These are phyloP conservation scores for Ormosia emarginata DNA, from an alignment of 306 rosid species.

Conservation along the genomic window DNA sequence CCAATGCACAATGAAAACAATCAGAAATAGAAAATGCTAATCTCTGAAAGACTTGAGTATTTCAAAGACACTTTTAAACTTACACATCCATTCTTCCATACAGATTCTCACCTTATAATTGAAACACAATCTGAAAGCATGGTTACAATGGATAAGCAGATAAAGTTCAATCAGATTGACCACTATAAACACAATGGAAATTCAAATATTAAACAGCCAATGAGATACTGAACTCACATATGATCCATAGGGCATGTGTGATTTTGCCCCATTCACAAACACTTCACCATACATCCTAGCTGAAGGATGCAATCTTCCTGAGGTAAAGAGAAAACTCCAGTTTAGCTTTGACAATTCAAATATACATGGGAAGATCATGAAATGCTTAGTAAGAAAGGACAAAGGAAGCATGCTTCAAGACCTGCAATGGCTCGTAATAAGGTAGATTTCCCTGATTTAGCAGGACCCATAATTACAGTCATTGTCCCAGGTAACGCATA, in stretches of 20 bases:
- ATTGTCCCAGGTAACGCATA: constrained; percentile 95
- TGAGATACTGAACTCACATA: constrained; percentile 60
- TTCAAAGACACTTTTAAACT: neutral
- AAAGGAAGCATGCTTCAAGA: constrained; percentile 29
- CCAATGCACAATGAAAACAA: neutral
- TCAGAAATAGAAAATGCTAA: neutral
- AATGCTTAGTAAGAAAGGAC: constrained; percentile 16
- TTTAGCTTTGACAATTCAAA: constrained; percentile 29
- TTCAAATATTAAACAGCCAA: constrained; percentile 2
- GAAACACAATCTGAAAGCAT: constrained; percentile 7
- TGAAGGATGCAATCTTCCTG: constrained; percentile 86
- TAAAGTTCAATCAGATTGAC: neutral
- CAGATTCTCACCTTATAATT: neutral
- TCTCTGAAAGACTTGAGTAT: neutral
- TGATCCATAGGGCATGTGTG: constrained; percentile 77
- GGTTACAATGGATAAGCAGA: neutral
- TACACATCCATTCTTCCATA: neutral
- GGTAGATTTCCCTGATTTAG: constrained; percentile 91
- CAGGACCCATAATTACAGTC: constrained; percentile 98
- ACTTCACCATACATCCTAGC: constrained; percentile 89
- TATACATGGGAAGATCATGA: constrained; percentile 14
- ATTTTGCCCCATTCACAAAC: constrained; percentile 77
- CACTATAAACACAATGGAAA: neutral
- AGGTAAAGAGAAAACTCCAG: constrained; percentile 10
- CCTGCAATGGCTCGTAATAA: constrained; percentile 91